A percentile compares a stretch with the other conserved stretches of the same genome.
These are phyloP conservation scores for Eucalyptus microcorys DNA, from an alignment of 345 rosid species.

Conservation along the genomic window DNA sequence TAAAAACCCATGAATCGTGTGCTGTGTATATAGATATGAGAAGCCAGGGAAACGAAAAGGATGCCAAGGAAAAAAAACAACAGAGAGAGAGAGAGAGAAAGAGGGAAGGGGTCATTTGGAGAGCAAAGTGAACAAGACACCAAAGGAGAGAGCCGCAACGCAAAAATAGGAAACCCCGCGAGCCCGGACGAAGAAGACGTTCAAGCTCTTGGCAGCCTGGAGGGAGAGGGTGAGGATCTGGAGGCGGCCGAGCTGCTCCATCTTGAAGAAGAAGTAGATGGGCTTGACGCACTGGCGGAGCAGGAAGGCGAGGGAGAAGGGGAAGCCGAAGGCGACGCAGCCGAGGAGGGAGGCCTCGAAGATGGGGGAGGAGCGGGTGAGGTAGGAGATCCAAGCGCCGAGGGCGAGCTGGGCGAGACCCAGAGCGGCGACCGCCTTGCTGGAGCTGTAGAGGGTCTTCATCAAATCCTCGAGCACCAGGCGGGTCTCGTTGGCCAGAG, in stretches of 20 bases:
- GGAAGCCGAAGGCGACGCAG: constrained; percentile 69
- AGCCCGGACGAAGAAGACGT: constrained; percentile 42
- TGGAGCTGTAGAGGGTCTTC: constrained; percentile 58
- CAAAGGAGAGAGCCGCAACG: constrained; percentile 30
- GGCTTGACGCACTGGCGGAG: constrained; percentile 73
- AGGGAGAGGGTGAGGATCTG: constrained; percentile 76
- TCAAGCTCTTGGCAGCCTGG: constrained; percentile 69
- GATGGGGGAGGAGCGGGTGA: constrained; percentile 29
- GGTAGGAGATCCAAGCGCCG: constrained; percentile 57
- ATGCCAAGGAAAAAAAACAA: not conserved
- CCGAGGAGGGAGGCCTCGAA: constrained; percentile 49
- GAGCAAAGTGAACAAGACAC: constrained; percentile 26
- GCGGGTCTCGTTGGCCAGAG: constrained; percentile 73
- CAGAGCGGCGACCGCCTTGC: constrained; percentile 47
- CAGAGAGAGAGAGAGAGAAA: not conserved
- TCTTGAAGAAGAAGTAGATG: constrained; percentile 77
- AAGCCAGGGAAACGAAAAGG: not conserved
- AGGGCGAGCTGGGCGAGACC: constrained; percentile 58
- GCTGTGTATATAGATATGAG: not conserved
- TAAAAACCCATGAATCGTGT: not conserved
- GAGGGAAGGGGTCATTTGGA: constrained; percentile 5
- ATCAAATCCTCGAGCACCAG: constrained; percentile 56
- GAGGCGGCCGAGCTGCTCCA: constrained; percentile 82
- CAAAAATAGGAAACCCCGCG: constrained; percentile 49
- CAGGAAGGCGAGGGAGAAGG: constrained; percentile 70